Evolutionary conservation across 2,329 filamentous ascomycete species (phyloP).

Genomic region (Neonectria neomacrospora): DNA sequence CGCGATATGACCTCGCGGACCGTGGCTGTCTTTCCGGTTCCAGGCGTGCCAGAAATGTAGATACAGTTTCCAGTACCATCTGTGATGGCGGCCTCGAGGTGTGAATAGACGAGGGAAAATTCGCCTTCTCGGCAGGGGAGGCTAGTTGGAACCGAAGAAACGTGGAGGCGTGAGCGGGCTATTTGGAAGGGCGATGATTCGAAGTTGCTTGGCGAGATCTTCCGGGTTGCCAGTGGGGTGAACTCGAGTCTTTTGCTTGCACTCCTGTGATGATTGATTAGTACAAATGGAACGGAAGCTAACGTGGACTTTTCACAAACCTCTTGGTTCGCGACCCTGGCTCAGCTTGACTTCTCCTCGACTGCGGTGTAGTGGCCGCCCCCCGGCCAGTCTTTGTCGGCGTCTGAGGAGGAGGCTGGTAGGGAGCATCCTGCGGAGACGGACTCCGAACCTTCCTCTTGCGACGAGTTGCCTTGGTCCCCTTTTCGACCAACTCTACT

Average conservation of each 20-base stretch:
- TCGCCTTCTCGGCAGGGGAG: constrained; percentile 93
- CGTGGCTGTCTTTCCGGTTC: constrained; percentile 96
- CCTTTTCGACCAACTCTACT: constrained; percentile 73
- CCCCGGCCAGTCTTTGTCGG: constrained; percentile 50
- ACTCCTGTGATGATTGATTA: constrained; percentile 58
- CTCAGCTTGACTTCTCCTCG: constrained; percentile 44
- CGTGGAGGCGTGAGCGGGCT: constrained; percentile 88
- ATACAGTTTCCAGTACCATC: constrained; percentile 96
- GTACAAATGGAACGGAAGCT: background rate
- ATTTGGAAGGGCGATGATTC: constrained; percentile 90
- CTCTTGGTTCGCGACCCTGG: constrained; percentile 49
- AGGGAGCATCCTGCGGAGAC: constrained; percentile 47
- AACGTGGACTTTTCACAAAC: constrained; percentile 31
- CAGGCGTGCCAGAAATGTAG: constrained; percentile 98
- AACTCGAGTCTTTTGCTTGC: constrained; percentile 84
- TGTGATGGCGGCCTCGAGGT: constrained; percentile 92
- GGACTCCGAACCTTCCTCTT: constrained; percentile 47
- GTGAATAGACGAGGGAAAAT: constrained; percentile 90
- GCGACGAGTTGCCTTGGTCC: constrained; percentile 74
- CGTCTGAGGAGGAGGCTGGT: constrained; percentile 51
- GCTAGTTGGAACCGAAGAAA: constrained; percentile 89
- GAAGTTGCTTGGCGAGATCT: constrained; percentile 78
- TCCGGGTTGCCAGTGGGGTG: constrained; percentile 90
- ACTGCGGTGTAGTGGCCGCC: constrained; percentile 47
- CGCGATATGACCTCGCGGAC: constrained; percentile 94